Base-by-base conservation (phyloP, 2,329 filamentous ascomycete species). In the Xylariaceae sp. region DNA sequence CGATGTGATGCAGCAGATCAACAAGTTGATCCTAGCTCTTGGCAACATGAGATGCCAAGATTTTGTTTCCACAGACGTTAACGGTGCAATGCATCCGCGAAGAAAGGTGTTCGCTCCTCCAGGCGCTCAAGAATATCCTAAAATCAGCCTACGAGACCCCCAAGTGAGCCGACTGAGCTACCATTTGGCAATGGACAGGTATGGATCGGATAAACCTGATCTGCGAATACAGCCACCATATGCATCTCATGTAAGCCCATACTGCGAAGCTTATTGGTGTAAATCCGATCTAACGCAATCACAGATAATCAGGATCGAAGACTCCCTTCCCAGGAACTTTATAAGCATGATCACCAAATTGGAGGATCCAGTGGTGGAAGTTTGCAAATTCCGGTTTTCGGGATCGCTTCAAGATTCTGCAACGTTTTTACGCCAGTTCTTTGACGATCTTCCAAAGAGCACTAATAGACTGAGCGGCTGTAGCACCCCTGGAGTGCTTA, bases 141-240 rank as follows among this genome's bases (percentile, higher is more conserved):
- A 12, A 2, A 5, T 31, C 45, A 27, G 22, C 22, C 22, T 27
- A 27, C 22, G 22, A 27, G 17, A 39, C 35, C 11, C 31, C 36
- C 27, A 17, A 22, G 43, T 35, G 18, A 22, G 15, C 36, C 4
- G 11, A 2, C 48, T 55, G 18, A 75, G 81, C 1, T 99, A 97
- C 62, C 68, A 86, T 31, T 75, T 87, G 36, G 87, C 86, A 15
- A 97, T 99, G 85, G 72, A 78, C 1, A 74, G 71, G 2, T 95
- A 91, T 62, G 94, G 94, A 11, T 87, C 83, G 5, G 94, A 99
- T 68, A 99, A 99, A 68, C 94, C 94, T 4, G 94, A 99, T 64
- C 71, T 92, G 10, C 82, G 94, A 15, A 86, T 91, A 35, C 80
- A 11, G 1, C 1, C 18, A 11, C 38, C 41, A 2, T 15, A 52